These are phyloP conservation scores for Haberlea rhodopensis DNA, from an alignment of 257 asterid genomes.

Conservation along the genomic window DNA sequence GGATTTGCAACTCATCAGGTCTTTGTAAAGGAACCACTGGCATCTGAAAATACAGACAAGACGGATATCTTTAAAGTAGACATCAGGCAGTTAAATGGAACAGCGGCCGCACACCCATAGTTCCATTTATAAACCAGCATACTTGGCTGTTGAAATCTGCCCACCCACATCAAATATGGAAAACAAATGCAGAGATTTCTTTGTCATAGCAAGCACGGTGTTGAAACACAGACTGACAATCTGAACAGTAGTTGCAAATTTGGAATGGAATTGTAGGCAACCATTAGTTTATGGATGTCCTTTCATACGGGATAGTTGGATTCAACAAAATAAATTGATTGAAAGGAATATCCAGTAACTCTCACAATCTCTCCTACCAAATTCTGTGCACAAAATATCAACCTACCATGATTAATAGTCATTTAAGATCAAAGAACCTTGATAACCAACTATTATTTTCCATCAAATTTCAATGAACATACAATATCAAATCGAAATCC, in stretches of 20 bases:
- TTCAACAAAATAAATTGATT: background rate
- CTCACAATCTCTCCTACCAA: conserved; percentile 8
- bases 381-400: conserved; percentile 6
- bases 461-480: conserved; percentile 10
- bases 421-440: conserved; percentile 10
- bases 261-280: background rate
- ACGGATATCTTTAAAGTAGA: conserved; percentile 7
- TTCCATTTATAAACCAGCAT: conserved; percentile 1
- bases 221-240: background rate
- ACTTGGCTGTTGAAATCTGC: background rate
- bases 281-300: conserved; percentile 15
- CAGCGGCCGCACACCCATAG: conserved; percentile 16
- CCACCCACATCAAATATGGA: background rate
- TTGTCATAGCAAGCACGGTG: background rate
- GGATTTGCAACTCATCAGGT: conserved; percentile 77
- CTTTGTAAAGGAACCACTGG: conserved; percentile 90
- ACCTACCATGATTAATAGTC: conserved; percentile 1
- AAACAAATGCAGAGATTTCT: background rate
- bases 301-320: conserved; percentile 2
- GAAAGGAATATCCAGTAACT: conserved; percentile 4
- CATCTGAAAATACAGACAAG: conserved; percentile 49
- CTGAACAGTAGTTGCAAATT: background rate
- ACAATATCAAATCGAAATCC: background rate
- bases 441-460: conserved; percentile 4
- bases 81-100: background rate